Evolutionary conservation across 2,329 filamentous ascomycete genomes (phyloP).

Genomic region (Coniochaeta sp.): DNA sequence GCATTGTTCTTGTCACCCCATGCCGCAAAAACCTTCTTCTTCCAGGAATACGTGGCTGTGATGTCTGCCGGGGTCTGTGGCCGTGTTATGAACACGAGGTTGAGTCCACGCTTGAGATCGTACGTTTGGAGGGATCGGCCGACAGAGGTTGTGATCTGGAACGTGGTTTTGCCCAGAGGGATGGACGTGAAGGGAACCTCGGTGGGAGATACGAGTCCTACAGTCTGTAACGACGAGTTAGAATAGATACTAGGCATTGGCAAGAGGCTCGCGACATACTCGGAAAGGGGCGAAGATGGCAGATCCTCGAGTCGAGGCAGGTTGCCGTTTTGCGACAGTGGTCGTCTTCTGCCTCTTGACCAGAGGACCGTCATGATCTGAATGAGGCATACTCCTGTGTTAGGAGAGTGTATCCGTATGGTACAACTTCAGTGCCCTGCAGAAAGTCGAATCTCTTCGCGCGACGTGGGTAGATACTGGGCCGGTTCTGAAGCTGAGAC

Average conservation of each 20-base stretch:
- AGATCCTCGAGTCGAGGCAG: slow-evolving; percentile 40
- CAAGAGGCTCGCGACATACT: slow-evolving; percentile 42
- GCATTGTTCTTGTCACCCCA: slow-evolving; percentile 60
- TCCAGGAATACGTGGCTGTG: slow-evolving; percentile 82
- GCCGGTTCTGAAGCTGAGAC: neutral
- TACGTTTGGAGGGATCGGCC: slow-evolving; percentile 91
- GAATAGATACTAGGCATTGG: neutral
- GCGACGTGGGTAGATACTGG: neutral
- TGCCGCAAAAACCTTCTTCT: slow-evolving; percentile 78
- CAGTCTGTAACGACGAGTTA: slow-evolving; percentile 50
- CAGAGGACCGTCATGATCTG: slow-evolving; percentile 39
- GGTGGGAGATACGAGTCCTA: slow-evolving; percentile 89
- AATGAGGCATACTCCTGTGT: slow-evolving; percentile 41
- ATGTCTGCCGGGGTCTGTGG: slow-evolving; percentile 83
- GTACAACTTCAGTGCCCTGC: neutral
- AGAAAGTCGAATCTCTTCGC: neutral
- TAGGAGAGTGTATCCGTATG: neutral
- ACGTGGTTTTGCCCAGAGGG: slow-evolving; percentile 86
- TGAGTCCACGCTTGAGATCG: slow-evolving; percentile 81
- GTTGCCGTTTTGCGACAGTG: neutral
- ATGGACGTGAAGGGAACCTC: slow-evolving; percentile 82
- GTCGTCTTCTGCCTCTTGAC: slow-evolving; percentile 23
- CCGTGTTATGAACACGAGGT: slow-evolving; percentile 86
- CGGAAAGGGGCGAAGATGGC: slow-evolving; percentile 90
- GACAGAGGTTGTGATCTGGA: slow-evolving; percentile 94